phyloP scores from a whole-genome alignment of 2,329 filamentous ascomycete genomes.

The Chalaropsis thielavioides region DNA sequence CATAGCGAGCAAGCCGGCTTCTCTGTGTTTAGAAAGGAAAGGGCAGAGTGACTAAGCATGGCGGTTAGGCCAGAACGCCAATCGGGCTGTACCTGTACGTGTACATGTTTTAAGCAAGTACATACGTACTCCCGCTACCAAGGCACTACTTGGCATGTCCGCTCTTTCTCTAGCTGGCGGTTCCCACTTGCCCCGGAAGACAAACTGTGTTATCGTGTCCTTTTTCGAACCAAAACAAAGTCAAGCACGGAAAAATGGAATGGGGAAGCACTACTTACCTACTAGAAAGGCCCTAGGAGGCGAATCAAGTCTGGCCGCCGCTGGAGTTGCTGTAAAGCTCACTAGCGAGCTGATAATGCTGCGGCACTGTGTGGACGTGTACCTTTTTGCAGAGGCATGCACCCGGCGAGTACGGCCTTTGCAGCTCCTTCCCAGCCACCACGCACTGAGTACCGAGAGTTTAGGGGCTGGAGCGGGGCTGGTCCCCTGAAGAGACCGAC shows the following conservation, averaged over 20 bases:
- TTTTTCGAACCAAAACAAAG: conserved; percentile 1
- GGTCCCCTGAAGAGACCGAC: conserved; percentile 10
- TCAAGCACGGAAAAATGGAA: background rate
- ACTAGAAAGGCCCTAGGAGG: background rate
- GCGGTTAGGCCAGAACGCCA: background rate
- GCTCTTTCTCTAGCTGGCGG: background rate
- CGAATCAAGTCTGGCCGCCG: background rate
- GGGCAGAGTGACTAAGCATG: background rate
- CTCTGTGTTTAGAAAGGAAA: background rate
- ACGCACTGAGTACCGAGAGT: conserved; percentile 15
- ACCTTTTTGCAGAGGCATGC: conserved; percentile 13
- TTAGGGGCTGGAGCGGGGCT: conserved; percentile 15
- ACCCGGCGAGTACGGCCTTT: conserved; percentile 10
- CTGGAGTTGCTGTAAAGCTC: background rate
- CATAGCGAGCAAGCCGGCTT: background rate
- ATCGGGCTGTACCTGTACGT: background rate
- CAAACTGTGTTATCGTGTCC: conserved; percentile 13
- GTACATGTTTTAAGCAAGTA: too few relatives aligned
- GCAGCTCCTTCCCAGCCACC: conserved; percentile 17
- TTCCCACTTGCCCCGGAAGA: background rate
- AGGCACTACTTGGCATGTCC: background rate
- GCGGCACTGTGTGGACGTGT: conserved; percentile 12
- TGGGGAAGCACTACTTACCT: background rate
- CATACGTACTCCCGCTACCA: background rate
- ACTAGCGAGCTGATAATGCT: background rate